A percentile compares a stretch with the other conserved stretches of the same genome.
These are phyloP conservation scores for Setaria italica DNA, from an alignment of 202 grass and related monocot species.

Conservation along the genomic window DNA sequence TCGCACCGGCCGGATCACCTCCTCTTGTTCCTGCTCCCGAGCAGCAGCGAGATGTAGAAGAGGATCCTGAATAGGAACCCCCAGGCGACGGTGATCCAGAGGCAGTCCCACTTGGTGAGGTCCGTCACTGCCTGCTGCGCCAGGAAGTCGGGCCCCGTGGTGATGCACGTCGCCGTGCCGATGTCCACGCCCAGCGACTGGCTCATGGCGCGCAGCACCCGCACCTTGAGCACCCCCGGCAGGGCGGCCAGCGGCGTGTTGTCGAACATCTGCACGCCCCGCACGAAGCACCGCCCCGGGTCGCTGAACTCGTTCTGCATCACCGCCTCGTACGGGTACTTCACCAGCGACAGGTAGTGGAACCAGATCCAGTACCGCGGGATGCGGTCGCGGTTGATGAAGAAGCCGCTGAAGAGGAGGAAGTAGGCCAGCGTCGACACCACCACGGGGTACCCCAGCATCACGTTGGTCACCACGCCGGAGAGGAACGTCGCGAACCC, in stretches of 20 bases:
- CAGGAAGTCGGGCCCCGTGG: constrained; percentile 71
- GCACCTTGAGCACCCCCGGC: constrained; percentile 63
- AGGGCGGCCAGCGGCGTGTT: constrained; percentile 76
- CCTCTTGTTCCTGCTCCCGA: constrained; percentile 95
- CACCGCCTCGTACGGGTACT: constrained; percentile 97
- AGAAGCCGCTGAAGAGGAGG: constrained; percentile 99
- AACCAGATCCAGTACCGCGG: constrained; percentile 95
- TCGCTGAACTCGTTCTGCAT: constrained; percentile 97
- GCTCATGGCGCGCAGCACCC: constrained; percentile 77
- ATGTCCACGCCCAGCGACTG: constrained; percentile 69
- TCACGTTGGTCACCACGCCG: constrained; percentile 79
- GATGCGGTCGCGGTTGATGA: constrained; percentile 89
- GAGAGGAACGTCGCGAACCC: constrained; percentile 98
- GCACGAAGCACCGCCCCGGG: constrained; percentile 66
- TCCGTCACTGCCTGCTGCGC: constrained; percentile 76
- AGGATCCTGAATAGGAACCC: constrained; percentile 86
- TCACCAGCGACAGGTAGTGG: constrained; percentile 94
- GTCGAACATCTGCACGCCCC: constrained; percentile 97
- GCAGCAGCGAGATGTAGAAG: constrained; percentile 82
- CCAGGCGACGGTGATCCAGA: constrained; percentile 89
- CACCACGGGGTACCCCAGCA: constrained; percentile 88
- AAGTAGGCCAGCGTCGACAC: constrained; percentile 90
- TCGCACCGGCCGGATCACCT: constrained; percentile 19
- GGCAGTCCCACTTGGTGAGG: constrained; percentile 95
- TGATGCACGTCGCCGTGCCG: constrained; percentile 73